Evolutionary conservation across 768 basidiomycete genomes (phyloP).

Genomic region (Strobilomyces dryophilus): DNA sequence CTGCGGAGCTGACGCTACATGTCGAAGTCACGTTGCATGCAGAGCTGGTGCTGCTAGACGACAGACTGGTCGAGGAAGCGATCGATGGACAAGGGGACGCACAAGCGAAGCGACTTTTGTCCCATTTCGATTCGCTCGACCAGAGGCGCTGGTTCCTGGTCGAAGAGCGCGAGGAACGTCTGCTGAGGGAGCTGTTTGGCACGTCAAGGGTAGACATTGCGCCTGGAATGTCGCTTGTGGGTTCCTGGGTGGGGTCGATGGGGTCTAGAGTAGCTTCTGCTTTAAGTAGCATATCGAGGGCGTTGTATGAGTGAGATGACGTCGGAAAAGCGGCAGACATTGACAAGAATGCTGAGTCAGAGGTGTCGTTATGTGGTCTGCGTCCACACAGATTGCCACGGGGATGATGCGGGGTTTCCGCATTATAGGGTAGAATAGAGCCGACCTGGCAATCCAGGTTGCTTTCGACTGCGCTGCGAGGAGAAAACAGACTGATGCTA

Average conservation of each 20-base stretch:
- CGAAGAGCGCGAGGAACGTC: slow-evolving; percentile 30
- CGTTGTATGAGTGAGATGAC: slow-evolving; percentile 30
- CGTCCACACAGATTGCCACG: slow-evolving; percentile 23
- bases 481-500: slow-evolving; percentile 32
- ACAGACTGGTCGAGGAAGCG: slow-evolving; percentile 17
- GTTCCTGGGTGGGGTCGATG: slow-evolving; percentile 15
- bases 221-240: slow-evolving; percentile 13
- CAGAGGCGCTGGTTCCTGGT: slow-evolving; percentile 23
- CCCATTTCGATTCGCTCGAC: slow-evolving; percentile 25
- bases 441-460: slow-evolving; percentile 16
- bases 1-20: slow-evolving; percentile 16
- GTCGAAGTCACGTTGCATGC: slow-evolving; percentile 25
- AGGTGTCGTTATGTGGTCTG: slow-evolving; percentile 23
- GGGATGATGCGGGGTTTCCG: slow-evolving; percentile 29
- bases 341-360: slow-evolving; percentile 20
- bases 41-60: slow-evolving; percentile 23
- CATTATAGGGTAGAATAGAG: slow-evolving; percentile 27
- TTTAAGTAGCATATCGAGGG: slow-evolving; percentile 33
- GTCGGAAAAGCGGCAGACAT: slow-evolving; percentile 25
- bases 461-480: slow-evolving; percentile 25
- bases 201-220: slow-evolving; percentile 26
- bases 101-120: slow-evolving; percentile 28
- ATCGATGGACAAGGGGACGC: slow-evolving; percentile 29
- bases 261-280: slow-evolving; percentile 21
- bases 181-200: slow-evolving; percentile 21